Conservation (phyloP, 2,329 filamentous ascomycete species). For the Whalleya microplaca region DNA sequence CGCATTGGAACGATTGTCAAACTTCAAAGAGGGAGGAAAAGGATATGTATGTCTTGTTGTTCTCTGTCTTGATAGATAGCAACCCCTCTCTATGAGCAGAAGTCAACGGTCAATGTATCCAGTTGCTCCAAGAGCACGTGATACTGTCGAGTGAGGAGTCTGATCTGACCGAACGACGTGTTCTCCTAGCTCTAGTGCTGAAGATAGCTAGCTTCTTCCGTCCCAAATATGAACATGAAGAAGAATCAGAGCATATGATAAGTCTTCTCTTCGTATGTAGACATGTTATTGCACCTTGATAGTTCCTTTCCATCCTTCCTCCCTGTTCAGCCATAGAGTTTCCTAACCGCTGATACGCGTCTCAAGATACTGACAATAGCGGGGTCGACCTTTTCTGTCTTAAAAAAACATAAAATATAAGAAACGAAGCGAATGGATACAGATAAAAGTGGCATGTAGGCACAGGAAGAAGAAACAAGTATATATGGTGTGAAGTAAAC, state of each 20-base stretch:
- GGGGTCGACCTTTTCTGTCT: no score
- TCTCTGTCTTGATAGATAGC: neutral
- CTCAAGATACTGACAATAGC: neutral
- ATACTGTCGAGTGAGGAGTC: neutral
- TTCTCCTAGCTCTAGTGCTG: neutral
- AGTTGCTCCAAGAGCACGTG: neutral
- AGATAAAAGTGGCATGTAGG: neutral
- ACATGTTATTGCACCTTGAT: conserved; percentile 3
- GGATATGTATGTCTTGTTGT: conserved; percentile 1
- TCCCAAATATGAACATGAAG: conserved; percentile 19
- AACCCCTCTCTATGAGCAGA: conserved; percentile 3
- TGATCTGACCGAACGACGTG: neutral
- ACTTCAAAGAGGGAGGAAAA: neutral
- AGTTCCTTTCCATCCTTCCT: conserved; percentile 6
- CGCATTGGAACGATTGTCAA: neutral
- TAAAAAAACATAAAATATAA: no score
- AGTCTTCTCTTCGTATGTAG: neutral
- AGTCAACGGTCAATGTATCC: neutral
- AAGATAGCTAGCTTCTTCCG: neutral
- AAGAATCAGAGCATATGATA: conserved; percentile 12
- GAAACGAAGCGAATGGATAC: neutral
- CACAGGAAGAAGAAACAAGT: neutral
- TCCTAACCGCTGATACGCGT: neutral
- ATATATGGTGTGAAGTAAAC: conserved; percentile 17
- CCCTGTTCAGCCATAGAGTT: no score